Base-by-base conservation (phyloP, 345 rosid species). In the Salix exigua region DNA sequence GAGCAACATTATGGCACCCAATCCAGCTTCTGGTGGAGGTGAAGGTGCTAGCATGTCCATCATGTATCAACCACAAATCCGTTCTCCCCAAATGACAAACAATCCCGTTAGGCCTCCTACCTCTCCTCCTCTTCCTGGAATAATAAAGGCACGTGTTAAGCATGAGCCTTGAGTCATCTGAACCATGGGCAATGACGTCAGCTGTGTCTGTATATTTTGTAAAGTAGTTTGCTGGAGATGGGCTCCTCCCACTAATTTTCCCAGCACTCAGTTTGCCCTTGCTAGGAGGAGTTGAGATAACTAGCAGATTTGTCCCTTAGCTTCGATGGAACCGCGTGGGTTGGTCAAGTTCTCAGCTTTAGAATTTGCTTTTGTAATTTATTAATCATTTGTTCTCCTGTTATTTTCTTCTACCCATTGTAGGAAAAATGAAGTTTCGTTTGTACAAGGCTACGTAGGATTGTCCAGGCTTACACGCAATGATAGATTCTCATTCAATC, bases 101-200 rank as follows among this genome's bases (percentile, higher is more conserved):
- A 73, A 84, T 6, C 86, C 80, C 1, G 87, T 77, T 51, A 82
- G 94, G 86, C 86, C 85, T 62, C 88, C 96, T 25, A 81, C 88
- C 58, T 89, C 94, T 10, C 89, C 87, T 11, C 90, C 89, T 16
- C 77, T 85, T 60, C 94, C 93, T 4, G 96, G 91, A 75, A 91
- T 86, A 67, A 74, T 90, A 44, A 90, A 88, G 80, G 85, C 91
- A 8, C 88, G 88, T 6, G 89, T 89, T 80, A 95, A 93, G 88
- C 91, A 84, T 66, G 99, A 95, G 87, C 89, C 88, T 50, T 90
- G 82, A 83, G 71, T 71, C 70, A 46, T 77, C 77, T 75, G 42
- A 55, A 63, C 72, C 67, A 35, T 31, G 73, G 68, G 83, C 76
- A 53, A 60, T 75, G 25, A 44, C 83, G 78, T 85, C 67, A 77